Percentiles rank a stretch among this genome's conserved stretches.
Evolutionary conservation across 164 flowering plant species (phyloP).

Genomic region (Vitis rupestris): DNA sequence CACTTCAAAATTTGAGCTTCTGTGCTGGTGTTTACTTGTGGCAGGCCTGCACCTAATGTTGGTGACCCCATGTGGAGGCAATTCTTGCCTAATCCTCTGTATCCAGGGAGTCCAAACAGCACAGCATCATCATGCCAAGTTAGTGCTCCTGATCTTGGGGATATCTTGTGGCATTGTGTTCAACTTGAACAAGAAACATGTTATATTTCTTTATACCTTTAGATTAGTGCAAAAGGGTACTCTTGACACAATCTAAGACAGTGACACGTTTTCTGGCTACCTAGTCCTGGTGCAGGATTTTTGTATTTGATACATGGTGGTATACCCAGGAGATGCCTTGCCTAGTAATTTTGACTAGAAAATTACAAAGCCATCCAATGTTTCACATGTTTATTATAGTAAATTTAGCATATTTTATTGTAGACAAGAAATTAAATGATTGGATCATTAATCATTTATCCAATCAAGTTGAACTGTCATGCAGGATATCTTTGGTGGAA

Average conservation of each 20-base stretch:
- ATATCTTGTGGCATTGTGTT: not conserved
- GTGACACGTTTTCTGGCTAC: not conserved
- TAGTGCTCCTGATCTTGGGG: not conserved
- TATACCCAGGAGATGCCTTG: not conserved
- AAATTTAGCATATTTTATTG: not conserved
- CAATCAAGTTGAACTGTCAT: no score
- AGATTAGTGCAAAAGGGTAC: no score
- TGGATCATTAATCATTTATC: no score
- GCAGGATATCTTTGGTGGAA: no score
- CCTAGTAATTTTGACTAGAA: not conserved
- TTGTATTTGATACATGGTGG: not conserved
- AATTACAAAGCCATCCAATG: not conserved
- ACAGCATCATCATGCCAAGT: not conserved
- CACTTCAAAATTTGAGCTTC: not conserved
- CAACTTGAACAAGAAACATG: no score
- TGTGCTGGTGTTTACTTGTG: not conserved
- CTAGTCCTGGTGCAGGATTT: not conserved
- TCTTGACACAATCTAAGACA: no score
- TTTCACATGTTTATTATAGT: not conserved
- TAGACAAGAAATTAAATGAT: not conserved
- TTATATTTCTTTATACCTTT: not conserved
- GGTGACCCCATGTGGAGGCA: constrained; percentile 18
- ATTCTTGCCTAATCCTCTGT: constrained; percentile 13
- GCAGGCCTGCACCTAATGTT: constrained; percentile 18
- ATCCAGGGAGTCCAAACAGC: constrained; percentile 4